Conservation (phyloP, 177 flowering plant species). For the Vitis hybrid region DNA sequence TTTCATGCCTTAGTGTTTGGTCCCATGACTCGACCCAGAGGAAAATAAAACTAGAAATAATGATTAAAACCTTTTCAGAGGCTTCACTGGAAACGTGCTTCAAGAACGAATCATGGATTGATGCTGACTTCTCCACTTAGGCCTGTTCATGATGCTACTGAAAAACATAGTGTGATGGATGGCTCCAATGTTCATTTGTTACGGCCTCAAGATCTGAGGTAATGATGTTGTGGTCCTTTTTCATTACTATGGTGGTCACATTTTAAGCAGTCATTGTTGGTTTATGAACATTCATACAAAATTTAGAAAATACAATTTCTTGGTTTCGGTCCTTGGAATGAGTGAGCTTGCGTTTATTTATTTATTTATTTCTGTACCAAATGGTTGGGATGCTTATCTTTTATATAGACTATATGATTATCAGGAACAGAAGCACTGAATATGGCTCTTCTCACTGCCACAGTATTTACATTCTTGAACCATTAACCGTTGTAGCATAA, state of each 20-base stretch:
- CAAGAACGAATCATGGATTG: constrained; percentile 60
- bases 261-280: no score
- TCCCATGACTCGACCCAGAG: background rate
- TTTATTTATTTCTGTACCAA: no score
- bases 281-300: no score
- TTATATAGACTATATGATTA: no score
- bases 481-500: no score
- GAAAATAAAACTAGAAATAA: background rate
- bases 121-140: constrained; percentile 74
- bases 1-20: background rate
- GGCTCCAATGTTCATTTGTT: constrained; percentile 44
- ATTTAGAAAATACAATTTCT: no score
- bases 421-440: no score
- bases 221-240: constrained; percentile 3
- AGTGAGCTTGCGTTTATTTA: no score
- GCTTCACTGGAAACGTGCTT: constrained; percentile 82
- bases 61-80: constrained; percentile 36
- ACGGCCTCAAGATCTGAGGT: constrained; percentile 72
- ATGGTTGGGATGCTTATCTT: no score
- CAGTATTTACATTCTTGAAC: no score
- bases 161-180: constrained; percentile 22
- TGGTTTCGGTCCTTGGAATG: no score
- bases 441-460: no score
- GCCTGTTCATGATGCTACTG: constrained; percentile 33
- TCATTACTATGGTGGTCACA: background rate